These are phyloP conservation scores for Macrolepiota albuminosa DNA, from an alignment of 768 basidiomycete genomes.

Conservation along the genomic window DNA sequence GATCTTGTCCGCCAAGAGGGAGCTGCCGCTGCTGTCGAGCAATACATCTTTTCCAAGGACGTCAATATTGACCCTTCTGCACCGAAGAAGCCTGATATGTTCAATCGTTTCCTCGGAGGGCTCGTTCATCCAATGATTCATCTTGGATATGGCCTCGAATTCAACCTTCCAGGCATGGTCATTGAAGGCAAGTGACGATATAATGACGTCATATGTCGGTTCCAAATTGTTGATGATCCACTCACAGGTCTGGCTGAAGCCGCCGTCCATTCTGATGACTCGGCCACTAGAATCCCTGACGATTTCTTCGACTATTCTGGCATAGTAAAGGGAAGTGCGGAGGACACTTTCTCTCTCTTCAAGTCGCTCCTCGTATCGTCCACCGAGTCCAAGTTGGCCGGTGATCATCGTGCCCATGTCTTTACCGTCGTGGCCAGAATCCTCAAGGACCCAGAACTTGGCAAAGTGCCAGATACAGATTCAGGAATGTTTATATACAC, in stretches of 20 bases:
- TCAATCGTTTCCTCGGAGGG: conserved; percentile 53
- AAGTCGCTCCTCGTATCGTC: conserved; percentile 8
- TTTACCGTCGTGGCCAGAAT: conserved; percentile 18
- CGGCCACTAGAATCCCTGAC: conserved; percentile 19
- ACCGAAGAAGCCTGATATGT: conserved; percentile 30
- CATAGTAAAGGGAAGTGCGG: not conserved
- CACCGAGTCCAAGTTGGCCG: not conserved
- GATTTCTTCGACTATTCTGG: conserved; percentile 11
- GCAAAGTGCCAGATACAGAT: conserved; percentile 8
- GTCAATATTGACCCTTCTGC: conserved; percentile 35
- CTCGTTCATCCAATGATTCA: conserved; percentile 67
- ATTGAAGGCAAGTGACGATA: conserved; percentile 47
- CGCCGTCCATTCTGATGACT: conserved; percentile 38
- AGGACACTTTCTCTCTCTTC: conserved; percentile 12
- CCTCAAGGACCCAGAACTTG: conserved; percentile 17
- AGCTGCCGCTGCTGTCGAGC: conserved; percentile 39
- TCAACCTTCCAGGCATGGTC: conserved; percentile 51
- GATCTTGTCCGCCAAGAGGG: conserved; percentile 34
- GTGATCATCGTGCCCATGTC: conserved; percentile 9
- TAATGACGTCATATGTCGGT: not conserved
- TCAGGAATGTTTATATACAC: conserved; percentile 8
- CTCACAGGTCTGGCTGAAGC: conserved; percentile 52
- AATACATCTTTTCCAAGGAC: conserved; percentile 48
- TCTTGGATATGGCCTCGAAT: conserved; percentile 60
- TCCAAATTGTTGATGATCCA: not conserved